Evolutionary conservation across 2,329 filamentous ascomycete species (phyloP).

Genomic region (Pochonia chlamydosporia): DNA sequence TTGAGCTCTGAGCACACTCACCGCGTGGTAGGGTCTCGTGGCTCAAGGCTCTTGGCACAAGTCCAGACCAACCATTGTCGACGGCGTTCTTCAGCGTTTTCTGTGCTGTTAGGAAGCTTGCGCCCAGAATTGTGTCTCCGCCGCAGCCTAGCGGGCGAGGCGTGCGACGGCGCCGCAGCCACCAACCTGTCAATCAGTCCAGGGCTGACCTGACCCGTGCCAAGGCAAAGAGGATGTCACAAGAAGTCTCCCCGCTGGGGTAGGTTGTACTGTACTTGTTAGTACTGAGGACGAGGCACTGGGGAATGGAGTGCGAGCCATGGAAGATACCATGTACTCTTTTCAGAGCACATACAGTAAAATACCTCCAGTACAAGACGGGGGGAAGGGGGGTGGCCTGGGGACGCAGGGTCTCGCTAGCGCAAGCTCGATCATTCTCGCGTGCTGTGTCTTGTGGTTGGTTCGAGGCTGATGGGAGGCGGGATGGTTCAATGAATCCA

Average conservation of each 20-base stretch:
- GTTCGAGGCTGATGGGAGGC: neutral
- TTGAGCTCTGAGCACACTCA: neutral
- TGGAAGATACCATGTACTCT: neutral
- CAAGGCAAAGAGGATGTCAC: neutral
- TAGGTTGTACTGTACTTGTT: no score
- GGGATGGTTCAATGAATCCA: slow-evolving; percentile 3
- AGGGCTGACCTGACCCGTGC: no score
- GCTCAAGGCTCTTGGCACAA: neutral
- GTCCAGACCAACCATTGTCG: slow-evolving; percentile 4
- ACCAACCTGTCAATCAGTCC: slow-evolving; percentile 6
- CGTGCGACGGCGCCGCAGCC: slow-evolving; percentile 12
- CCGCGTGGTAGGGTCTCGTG: neutral
- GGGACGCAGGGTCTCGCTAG: slow-evolving; percentile 5
- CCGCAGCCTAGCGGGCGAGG: slow-evolving; percentile 9
- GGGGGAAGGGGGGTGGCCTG: neutral
- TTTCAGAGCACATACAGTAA: neutral
- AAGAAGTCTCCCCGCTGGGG: no score
- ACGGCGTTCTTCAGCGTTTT: slow-evolving; percentile 6
- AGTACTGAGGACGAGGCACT: neutral
- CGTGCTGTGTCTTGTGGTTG: neutral
- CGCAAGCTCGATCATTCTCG: neutral
- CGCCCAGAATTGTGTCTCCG: slow-evolving; percentile 5
- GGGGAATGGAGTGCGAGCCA: neutral
- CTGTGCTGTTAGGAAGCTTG: neutral
- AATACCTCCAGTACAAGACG: neutral